phyloP scores from a whole-genome alignment of 352 stramenopile species.

The Phytophthora boehmeriae region DNA sequence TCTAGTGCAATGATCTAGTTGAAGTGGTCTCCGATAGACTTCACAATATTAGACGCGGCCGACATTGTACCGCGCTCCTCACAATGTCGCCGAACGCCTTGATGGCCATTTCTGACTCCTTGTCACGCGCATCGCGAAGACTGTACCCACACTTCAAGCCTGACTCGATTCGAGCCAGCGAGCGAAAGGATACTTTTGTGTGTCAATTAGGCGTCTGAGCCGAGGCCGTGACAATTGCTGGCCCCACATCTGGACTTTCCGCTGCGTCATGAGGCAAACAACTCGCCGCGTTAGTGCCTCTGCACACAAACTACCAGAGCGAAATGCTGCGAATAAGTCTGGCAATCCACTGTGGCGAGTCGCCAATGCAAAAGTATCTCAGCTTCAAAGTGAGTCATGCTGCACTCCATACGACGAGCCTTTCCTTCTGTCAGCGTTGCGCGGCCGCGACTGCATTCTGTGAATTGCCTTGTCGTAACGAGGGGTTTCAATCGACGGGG shows the following conservation, averaged over 20 bases:
- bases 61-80: conserved; percentile 4
- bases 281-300: conserved; percentile 5
- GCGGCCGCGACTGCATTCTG: conserved; percentile 20
- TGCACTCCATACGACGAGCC: background rate
- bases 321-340: conserved; percentile 26
- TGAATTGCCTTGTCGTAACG: conserved; percentile 26
- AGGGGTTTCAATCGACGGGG: background rate
- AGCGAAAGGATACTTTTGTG: conserved; percentile 16
- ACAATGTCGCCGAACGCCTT: conserved; percentile 10
- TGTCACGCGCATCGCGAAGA: background rate
- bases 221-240: background rate
- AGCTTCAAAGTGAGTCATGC: conserved; percentile 9
- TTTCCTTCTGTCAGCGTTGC: background rate
- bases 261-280: conserved; percentile 10
- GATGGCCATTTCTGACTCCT: background rate
- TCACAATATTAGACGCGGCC: conserved; percentile 22
- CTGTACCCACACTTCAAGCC: conserved; percentile 2
- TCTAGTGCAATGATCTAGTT: too few relatives aligned
- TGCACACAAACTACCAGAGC: background rate
- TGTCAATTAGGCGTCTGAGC: conserved; percentile 15
- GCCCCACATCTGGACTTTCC: background rate
- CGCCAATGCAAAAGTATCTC: conserved; percentile 19
- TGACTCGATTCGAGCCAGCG: conserved; percentile 24
- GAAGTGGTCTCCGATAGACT: conserved; percentile 4
- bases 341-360: conserved; percentile 30